Evolutionary conservation across 352 stramenopile genomes (phyloP), one percentile per base, ranked within the genome.

Genomic region (Pythium phragmitis): DNA sequence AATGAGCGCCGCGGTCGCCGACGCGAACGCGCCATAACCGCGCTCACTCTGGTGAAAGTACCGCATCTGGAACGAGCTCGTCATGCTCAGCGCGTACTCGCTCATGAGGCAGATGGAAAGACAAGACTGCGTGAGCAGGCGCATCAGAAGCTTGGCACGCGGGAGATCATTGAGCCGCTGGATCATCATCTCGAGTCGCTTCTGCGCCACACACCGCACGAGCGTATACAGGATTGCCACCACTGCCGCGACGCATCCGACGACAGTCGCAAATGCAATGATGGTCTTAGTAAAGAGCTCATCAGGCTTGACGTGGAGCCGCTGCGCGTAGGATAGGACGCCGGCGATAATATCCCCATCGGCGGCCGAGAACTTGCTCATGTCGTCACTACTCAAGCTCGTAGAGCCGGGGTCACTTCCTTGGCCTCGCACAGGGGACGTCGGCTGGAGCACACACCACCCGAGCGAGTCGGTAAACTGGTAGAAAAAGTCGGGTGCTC

Each of bases 81-180:
- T 91, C 80, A 91, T 89, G 68, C 78, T 88, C 53, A 91, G 63
- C 21, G 82, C 82, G 68, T 91, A 91, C 59, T 91, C 82, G 57
- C 79, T 88, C 70, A 91, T 76, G n/a, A 91, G 73, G 48, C 80
- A 88, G 43, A 91, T 85, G 14, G 80, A 89, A 28, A 91, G 62
- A 53, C 79, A 87, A 16, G 78, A 85, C 67, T 91, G 82, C 26
- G 76, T 85, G 23, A 91, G 55, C 47, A 89, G 60, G 11, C 82
- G 78, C 67, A 89, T 69, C 16, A 91, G 71, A n/a, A 91, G 68
- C 68, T 88, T 86, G 8, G 80, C 80, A 30, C 77, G 80, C 30
- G 82, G 82, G 37, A 91, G 62, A 34, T 91, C 80, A n/a, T 87
- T 78, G 26, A 91, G 62, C 17, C 77, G 75, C 58, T 82, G 68